Conservation (phyloP, 306 rosid species). For the Astragalus membranaceus region DNA sequence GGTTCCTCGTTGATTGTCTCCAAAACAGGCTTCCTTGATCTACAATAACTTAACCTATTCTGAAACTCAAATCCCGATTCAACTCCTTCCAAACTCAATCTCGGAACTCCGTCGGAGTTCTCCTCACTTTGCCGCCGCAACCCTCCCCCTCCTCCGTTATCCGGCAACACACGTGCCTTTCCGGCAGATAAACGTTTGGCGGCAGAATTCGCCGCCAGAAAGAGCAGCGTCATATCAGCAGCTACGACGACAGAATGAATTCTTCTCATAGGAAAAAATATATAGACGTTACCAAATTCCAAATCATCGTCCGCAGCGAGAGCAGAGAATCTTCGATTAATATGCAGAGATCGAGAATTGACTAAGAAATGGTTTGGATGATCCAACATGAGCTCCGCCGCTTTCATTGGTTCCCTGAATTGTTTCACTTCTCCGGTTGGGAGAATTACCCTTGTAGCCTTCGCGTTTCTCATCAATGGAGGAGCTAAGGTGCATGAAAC, state of each 20-base stretch:
- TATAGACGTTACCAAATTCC: constrained; percentile 63
- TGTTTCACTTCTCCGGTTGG: constrained; percentile 77
- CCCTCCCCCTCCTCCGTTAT: constrained; percentile 8
- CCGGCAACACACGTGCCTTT: constrained; percentile 40
- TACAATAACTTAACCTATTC: constrained; percentile 47
- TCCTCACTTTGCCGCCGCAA: not conserved
- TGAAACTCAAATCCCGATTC: constrained; percentile 54
- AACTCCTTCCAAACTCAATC: constrained; percentile 60
- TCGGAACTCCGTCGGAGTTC: constrained; percentile 7
- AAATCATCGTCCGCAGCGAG: constrained; percentile 76
- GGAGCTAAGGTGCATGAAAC: constrained; percentile 60
- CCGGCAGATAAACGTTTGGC: constrained; percentile 49
- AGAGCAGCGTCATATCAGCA: constrained; percentile 63
- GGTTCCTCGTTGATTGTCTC: constrained; percentile 84
- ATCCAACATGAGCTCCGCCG: constrained; percentile 91
- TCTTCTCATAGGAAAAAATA: constrained; percentile 74
- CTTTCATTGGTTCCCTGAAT: constrained; percentile 46
- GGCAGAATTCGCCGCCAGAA: constrained; percentile 73
- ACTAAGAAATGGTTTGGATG: constrained; percentile 48
- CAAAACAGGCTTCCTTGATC: constrained; percentile 77
- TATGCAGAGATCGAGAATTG: constrained; percentile 56
- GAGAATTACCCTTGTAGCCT: constrained; percentile 55
- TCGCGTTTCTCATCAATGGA: constrained; percentile 55
- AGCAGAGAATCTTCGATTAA: constrained; percentile 64
- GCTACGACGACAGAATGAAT: constrained; percentile 58